Percentiles rank a stretch among this genome's conserved stretches.
Conservation (phyloP, 805 yeast genomes). For the Ogataea chonburiensis region DNA sequence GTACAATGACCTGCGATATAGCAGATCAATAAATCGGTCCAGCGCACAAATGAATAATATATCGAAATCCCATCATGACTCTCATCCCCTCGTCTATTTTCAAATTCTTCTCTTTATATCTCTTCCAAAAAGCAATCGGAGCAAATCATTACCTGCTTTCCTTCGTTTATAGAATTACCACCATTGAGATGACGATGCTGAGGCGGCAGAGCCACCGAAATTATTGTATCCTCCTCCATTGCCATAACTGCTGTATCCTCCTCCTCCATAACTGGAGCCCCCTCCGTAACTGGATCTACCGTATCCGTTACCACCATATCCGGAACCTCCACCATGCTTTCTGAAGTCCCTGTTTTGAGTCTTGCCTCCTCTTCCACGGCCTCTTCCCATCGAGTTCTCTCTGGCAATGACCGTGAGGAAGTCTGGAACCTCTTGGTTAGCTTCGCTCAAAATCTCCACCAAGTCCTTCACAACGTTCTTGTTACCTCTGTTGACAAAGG, state of each 20-base stretch:
- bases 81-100: slow-evolving; percentile 5
- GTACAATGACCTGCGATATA: slow-evolving; percentile 8
- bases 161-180: slow-evolving; percentile 26
- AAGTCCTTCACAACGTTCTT: slow-evolving; percentile 84
- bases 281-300: slow-evolving; percentile 25
- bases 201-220: slow-evolving; percentile 28
- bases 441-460: slow-evolving; percentile 84
- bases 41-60: slow-evolving; percentile 16
- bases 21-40: slow-evolving; percentile 9
- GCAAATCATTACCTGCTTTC: slow-evolving; percentile 12
- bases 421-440: slow-evolving; percentile 95
- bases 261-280: slow-evolving; percentile 28
- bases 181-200: slow-evolving; percentile 33
- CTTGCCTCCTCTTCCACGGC: slow-evolving; percentile 51
- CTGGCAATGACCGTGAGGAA: slow-evolving; percentile 79
- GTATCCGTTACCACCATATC: slow-evolving; percentile 34
- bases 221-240: slow-evolving; percentile 27
- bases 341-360: slow-evolving; percentile 47
- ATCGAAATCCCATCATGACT: slow-evolving; percentile 6
- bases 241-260: slow-evolving; percentile 22
- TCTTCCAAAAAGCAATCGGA: slow-evolving; percentile 17
- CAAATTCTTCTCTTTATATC: slow-evolving; percentile 13
- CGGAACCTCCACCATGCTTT: slow-evolving; percentile 39
- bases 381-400: slow-evolving; percentile 61
- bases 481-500: slow-evolving; percentile 96